A percentile compares a stretch with the other conserved stretches of the same genome.
Conservation (phyloP, 306 rosid genomes). For the Begonia loranthoides region DNA sequence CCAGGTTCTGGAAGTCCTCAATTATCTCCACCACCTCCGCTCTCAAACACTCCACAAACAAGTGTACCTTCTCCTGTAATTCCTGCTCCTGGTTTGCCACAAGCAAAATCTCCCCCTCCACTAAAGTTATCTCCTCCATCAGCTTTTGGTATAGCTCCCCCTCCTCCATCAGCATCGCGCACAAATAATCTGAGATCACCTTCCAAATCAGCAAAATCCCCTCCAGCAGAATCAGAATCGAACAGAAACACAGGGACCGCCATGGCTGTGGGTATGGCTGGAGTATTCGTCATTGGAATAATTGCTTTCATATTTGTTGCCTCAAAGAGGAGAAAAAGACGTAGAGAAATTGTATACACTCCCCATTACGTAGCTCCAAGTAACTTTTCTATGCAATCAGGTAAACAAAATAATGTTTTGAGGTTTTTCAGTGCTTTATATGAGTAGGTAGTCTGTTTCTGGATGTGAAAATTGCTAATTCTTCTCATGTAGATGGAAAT, state of each 20-base stretch:
- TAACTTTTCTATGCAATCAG: conserved; percentile 23
- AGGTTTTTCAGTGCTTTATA: too few relatives aligned
- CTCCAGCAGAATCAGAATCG: background rate
- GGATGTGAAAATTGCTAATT: conserved; percentile 9
- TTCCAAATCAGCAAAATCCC: conserved; percentile 2
- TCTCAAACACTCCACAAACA: background rate
- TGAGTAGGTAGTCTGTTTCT: background rate
- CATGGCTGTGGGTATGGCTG: conserved; percentile 35
- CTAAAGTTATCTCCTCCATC: background rate
- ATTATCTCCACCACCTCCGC: background rate
- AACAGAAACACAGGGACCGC: too few relatives aligned
- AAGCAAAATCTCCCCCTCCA: background rate
- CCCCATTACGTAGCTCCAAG: conserved; percentile 21
- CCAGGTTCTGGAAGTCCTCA: background rate
- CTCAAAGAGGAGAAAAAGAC: conserved; percentile 21
- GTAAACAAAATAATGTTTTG: conserved; percentile 9
- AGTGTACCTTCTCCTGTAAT: background rate
- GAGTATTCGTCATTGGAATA: conserved; percentile 28
- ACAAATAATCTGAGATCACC: conserved; percentile 1
- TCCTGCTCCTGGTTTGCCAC: conserved; percentile 6
- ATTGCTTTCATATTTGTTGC: conserved; percentile 20
- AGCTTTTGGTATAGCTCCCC: background rate
- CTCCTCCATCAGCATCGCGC: conserved; percentile 7
- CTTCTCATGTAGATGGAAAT: conserved; percentile 37
- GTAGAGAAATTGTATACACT: conserved; percentile 4